phyloP scores from a whole-genome alignment of 768 basidiomycete genomes.

The Clavulina sp. region DNA sequence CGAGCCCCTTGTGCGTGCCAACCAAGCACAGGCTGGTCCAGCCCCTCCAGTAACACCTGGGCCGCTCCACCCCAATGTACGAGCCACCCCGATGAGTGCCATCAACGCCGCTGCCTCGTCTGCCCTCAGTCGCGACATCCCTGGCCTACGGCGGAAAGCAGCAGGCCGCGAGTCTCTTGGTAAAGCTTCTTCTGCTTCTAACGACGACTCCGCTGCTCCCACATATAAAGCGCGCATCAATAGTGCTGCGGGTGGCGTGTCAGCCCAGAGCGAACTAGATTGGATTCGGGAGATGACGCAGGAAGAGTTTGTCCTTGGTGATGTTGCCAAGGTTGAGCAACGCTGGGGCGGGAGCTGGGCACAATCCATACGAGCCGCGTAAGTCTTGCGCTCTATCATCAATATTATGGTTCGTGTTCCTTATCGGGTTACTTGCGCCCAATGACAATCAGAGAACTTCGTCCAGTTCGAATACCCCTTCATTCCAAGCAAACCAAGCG shows the following conservation, averaged over 20 bases:
- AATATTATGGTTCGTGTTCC: not conserved
- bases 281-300: constrained; percentile 43
- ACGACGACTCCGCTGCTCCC: constrained; percentile 14
- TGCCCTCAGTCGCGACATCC: constrained; percentile 65
- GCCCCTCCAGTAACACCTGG: constrained; percentile 6
- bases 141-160: constrained; percentile 10
- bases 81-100: constrained; percentile 40
- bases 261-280: constrained; percentile 53
- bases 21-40: constrained; percentile 11
- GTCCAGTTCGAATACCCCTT: constrained; percentile 78
- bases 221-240: constrained; percentile 42
- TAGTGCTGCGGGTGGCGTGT: constrained; percentile 37
- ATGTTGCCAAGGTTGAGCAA: constrained; percentile 57
- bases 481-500: constrained; percentile 92
- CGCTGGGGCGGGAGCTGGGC: constrained; percentile 73
- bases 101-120: constrained; percentile 63
- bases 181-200: constrained; percentile 5
- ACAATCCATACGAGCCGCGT: constrained; percentile 47
- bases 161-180: too few species aligned
- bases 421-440: not conserved
- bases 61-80: not conserved
- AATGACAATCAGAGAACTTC: constrained; percentile 71
- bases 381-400: constrained; percentile 14
- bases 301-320: constrained; percentile 23
- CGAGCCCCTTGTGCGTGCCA: constrained; percentile 69